Base-by-base conservation (phyloP, 2,329 filamentous ascomycete genomes). In the Aotearoamyces nothofagi region DNA sequence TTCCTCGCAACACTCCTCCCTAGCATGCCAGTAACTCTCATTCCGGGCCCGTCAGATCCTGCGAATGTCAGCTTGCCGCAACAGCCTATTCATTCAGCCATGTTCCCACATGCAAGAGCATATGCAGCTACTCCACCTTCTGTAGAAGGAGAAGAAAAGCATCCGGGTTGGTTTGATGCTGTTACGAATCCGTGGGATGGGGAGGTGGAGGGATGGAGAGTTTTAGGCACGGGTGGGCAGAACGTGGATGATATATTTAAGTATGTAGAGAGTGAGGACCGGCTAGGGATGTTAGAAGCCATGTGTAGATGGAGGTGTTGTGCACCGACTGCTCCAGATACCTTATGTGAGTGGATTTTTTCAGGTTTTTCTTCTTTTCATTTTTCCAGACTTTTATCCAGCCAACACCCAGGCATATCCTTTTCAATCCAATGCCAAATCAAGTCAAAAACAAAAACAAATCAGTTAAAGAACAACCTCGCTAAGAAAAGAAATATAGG, bases 151-250 rank as follows among this genome's bases (percentile, higher is more conserved):
- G 48, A 52, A 44, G 48, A 49, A 3, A 47, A 46, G 9, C 59
- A 69, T 27, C 56, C 68, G 0, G 73, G 78, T 12, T 93, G 84
- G 77, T 73, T 98, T 30, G 82, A 96, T 51, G 66, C 69, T 5
- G 80, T 86, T 26, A 96, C 90, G 4, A 98, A 98, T 45, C 90
- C 90, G 0, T 92, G 80, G 75, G 79, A 92, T 43, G 83, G 75
- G 13, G 82, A 93, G 49, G 55, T 98, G 0, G 84, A 92, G 31
- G 92, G 90, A 1, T 92, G 83, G 77, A 69, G 82, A 24, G 56
- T 96, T 5, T 66, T 94, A 24, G 86, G 80, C 8, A 90, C 80
- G 0, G 79, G 81, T 19, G 90, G 90, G 0, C 90, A 98, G 56
- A 92, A 92, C 30, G 69, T 98, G 3, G 80, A 92, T 43, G 92